phyloP scores from a whole-genome alignment of 139 green algal genomes.

The Picochlorum sp. region DNA sequence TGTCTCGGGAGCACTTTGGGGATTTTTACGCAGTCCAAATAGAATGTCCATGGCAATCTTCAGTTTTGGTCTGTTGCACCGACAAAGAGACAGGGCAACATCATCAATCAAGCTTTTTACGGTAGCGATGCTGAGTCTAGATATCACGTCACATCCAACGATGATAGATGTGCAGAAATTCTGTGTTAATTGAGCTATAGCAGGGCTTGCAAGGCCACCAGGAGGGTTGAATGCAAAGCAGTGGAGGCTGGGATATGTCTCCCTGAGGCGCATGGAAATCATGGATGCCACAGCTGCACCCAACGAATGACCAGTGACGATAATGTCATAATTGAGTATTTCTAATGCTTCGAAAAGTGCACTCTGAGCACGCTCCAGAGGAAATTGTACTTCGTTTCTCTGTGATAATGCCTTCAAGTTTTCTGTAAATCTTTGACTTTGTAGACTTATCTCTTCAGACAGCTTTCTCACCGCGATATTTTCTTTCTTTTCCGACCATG shows the following conservation, averaged over 20 bases:
- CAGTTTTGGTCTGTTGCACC: slow-evolving; percentile 33
- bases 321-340: slow-evolving; percentile 26
- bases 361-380: not conserved
- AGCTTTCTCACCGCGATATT: not conserved
- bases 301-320: slow-evolving; percentile 40
- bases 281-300: slow-evolving; percentile 37
- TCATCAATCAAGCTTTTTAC: slow-evolving; percentile 44
- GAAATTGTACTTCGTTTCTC: not conserved
- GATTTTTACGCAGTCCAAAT: slow-evolving; percentile 23
- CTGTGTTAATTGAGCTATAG: slow-evolving; percentile 21
- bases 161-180: slow-evolving; percentile 32
- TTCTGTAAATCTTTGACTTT: not conserved
- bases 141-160: slow-evolving; percentile 38
- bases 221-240: slow-evolving; percentile 39
- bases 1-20: not conserved
- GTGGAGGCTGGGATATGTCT: slow-evolving; percentile 28
- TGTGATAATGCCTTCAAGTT: not conserved
- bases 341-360: slow-evolving; percentile 14
- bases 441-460: not conserved
- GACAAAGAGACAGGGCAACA: slow-evolving; percentile 34
- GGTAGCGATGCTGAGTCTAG: slow-evolving; percentile 25
- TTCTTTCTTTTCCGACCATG: not conserved
- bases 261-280: slow-evolving; percentile 32
- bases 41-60: slow-evolving; percentile 28
- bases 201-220: slow-evolving; percentile 28